Evolutionary conservation across 805 yeast species (phyloP), one percentile per base, ranked within the genome.

Genomic region (Tetrapisispora phaffii): DNA sequence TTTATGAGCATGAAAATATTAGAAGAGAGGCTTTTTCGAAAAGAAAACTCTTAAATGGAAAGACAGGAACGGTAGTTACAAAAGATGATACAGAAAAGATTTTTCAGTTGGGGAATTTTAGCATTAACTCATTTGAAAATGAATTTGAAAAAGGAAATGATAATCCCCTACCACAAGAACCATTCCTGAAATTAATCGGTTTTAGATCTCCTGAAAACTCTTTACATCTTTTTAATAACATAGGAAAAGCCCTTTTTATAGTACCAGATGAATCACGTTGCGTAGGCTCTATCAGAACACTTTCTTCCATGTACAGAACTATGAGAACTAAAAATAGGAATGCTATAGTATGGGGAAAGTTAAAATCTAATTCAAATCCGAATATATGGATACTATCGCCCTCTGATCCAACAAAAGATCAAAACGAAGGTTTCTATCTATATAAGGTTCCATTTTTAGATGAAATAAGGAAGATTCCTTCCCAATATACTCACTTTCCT

Each of bases 321-420:
- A 63, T 93, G 63, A 58, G 65, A 4, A 70, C 70, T 39, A 67
- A 72, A 34, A 56, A 70, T 2, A 74, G 75, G 53, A 78, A 74
- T 54, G 93, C 85, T 0, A 63, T 90, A 7, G 74, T 84, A 4
- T 86, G 87, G 79, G 90, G 94, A 1, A 76, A 79, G 53, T 53
- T 71, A 7, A 74, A 80, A 46, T 65, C 61, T 38, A 71, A 71
- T 41, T 60, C 85, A 0, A 58, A 71, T 29, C 93, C 95, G 0
- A 49, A 65, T 3, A 49, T 84, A 37, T 79, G 72, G 54, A 76
- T 82, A 1, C 53, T 88, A 46, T 67, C 78, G 29, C 83, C 95
- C 0, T 74, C 83, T 0, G 54, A 50, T 7, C 41, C 42, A 15
- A 33, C 3, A 10, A 47, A 41, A 22, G 62, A 54, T 23, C 44